A percentile compares a stretch with the other conserved stretches of the same genome.
Conservation (phyloP, 83 land plant genomes). For the Picea abies region DNA sequence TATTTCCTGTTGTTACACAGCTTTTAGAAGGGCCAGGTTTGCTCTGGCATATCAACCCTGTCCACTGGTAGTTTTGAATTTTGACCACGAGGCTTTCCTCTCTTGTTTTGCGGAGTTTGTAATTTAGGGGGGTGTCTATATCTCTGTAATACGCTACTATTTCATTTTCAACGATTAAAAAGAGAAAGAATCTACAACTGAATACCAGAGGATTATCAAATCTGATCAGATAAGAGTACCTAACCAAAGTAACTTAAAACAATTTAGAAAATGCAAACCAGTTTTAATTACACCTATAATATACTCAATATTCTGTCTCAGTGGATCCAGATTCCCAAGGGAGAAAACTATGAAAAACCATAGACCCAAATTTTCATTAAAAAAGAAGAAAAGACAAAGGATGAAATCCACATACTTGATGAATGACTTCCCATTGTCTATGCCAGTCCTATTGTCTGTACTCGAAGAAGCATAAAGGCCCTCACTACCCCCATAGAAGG, state of each 20-base stretch:
- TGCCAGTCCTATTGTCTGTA: not conserved
- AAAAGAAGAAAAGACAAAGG: not conserved
- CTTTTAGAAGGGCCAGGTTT: no score
- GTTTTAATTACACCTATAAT: not conserved
- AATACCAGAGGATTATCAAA: not conserved
- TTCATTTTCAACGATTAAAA: no score
- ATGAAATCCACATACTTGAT: conserved; percentile 25
- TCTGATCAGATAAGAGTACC: not conserved
- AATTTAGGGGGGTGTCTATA: no score
- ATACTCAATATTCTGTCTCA: not conserved
- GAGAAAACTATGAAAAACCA: not conserved
- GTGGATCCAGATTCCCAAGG: not conserved
- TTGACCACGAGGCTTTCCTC: no score
- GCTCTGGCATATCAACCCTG: no score
- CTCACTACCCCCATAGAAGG: conserved; percentile 51
- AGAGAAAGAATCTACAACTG: no score
- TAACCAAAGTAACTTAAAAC: not conserved
- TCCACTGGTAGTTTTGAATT: no score
- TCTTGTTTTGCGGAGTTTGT: no score
- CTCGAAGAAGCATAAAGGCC: conserved; percentile 34
- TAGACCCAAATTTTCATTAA: not conserved
- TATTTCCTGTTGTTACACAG: no score
- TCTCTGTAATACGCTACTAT: no score
- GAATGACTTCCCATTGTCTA: conserved; percentile 34
- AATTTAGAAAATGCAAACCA: not conserved